Percentiles rank a stretch among this genome's conserved stretches.
Conservation (phyloP, 148 eudicot genomes). For the Mesembryanthemum crystallinum region DNA sequence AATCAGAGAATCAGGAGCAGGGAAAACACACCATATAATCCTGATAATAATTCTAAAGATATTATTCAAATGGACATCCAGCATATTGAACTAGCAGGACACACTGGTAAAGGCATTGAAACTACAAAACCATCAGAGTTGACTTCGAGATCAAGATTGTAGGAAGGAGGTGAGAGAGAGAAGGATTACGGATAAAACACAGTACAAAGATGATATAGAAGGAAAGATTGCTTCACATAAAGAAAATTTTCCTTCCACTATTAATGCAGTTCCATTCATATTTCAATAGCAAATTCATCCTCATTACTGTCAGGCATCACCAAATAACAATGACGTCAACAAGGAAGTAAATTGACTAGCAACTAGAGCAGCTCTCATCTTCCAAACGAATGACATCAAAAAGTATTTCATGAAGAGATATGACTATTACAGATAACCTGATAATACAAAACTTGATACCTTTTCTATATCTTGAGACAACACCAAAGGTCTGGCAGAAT, state of each 20-base stretch:
- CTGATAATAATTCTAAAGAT: neutral
- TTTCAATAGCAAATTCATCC: neutral
- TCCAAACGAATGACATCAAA: neutral
- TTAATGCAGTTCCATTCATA: neutral
- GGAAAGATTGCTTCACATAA: neutral
- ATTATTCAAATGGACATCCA: neutral
- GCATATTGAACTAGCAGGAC: neutral
- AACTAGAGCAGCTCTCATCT: neutral
- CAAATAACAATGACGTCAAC: neutral
- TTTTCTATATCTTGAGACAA: slow-evolving; percentile 53
- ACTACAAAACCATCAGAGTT: neutral
- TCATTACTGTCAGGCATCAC: neutral
- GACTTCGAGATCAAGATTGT: too few species aligned
- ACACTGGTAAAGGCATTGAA: neutral
- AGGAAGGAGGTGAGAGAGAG: too few species aligned
- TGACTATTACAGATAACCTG: neutral
- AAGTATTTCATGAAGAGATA: neutral
- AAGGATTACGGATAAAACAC: too few species aligned
- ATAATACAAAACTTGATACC: slow-evolving; percentile 40
- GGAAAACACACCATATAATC: neutral
- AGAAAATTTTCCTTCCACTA: neutral
- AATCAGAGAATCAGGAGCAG: neutral
- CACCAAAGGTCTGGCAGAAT: slow-evolving; percentile 95
- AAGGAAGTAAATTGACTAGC: slow-evolving; percentile 2
- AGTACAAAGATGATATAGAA: neutral